Conservation (phyloP, 768 basidiomycete genomes). For the Lentinula aciculospora region DNA sequence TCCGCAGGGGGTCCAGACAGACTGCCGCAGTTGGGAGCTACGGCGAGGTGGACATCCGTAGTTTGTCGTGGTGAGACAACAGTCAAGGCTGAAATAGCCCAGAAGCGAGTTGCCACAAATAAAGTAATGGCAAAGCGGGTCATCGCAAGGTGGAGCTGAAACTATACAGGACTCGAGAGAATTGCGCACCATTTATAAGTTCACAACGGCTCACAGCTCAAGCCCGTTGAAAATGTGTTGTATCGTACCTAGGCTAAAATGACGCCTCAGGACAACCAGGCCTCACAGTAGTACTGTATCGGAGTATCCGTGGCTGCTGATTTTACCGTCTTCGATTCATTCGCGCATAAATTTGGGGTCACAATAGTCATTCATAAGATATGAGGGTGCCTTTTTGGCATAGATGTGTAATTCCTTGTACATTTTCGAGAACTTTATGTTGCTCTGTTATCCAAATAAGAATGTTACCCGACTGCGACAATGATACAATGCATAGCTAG, state of each 20-base stretch:
- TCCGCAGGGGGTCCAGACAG: conserved; percentile 32
- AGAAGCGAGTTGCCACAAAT: background rate
- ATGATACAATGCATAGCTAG: too few relatives aligned
- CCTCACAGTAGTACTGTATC: background rate
- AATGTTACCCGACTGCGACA: too few relatives aligned
- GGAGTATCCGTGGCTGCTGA: background rate
- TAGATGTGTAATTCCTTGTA: background rate
- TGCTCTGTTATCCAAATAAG: background rate
- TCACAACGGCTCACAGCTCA: too few relatives aligned
- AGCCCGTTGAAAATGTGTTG: background rate
- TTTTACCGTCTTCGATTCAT: background rate
- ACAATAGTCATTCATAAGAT: background rate
- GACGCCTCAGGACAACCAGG: background rate
- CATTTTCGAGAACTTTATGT: background rate
- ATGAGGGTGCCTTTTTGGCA: background rate
- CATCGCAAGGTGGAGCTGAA: background rate
- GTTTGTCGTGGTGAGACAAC: background rate
- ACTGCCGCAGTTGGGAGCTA: conserved; percentile 39
- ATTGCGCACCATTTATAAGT: background rate
- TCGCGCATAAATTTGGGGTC: background rate
- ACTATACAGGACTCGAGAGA: too few relatives aligned
- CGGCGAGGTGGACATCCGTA: conserved; percentile 28
- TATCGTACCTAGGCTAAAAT: background rate
- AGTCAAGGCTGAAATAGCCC: background rate
- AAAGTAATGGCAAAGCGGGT: background rate